Evolutionary conservation across 2,329 filamentous ascomycete genomes (phyloP).

Genomic region (Ophiosphaerella korrae): DNA sequence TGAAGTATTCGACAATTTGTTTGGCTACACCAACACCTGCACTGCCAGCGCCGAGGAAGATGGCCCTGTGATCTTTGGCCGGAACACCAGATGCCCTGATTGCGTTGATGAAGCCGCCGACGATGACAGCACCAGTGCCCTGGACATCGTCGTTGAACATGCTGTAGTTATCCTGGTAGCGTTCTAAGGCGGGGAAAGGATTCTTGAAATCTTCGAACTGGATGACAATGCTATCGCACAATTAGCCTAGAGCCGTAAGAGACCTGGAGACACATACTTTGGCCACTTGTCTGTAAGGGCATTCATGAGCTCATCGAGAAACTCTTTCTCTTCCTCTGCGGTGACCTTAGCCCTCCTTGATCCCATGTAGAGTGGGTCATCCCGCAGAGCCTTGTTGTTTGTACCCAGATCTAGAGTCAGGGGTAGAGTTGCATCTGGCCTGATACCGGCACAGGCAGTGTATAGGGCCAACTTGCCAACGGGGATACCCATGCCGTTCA

Average conservation of each 20-base stretch:
- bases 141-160: slow-evolving; percentile 99
- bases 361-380: slow-evolving; percentile 91
- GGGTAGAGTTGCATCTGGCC: slow-evolving; percentile 71
- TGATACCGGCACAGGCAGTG: slow-evolving; percentile 92
- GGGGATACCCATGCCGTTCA: slow-evolving; percentile 97
- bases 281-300: slow-evolving; percentile 80
- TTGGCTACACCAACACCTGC: slow-evolving; percentile 97
- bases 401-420: slow-evolving; percentile 68
- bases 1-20: slow-evolving; percentile 97
- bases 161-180: slow-evolving; percentile 86
- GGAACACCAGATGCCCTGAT: slow-evolving; percentile 87
- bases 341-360: slow-evolving; percentile 81
- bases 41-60: slow-evolving; percentile 95
- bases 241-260: slow-evolving; percentile 33
- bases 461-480: slow-evolving; percentile 96
- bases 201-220: slow-evolving; percentile 99
- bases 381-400: slow-evolving; percentile 64
- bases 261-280: slow-evolving; percentile 54
- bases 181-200: slow-evolving; percentile 89
- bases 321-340: slow-evolving; percentile 79
- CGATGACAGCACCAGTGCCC: slow-evolving; percentile 92
- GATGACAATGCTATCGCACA: slow-evolving; percentile 66
- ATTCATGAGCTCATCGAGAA: slow-evolving; percentile 97
- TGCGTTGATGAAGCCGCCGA: slow-evolving; percentile 76
- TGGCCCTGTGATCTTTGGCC: slow-evolving; percentile 86